A percentile compares a stretch with the other conserved stretches of the same genome.
phyloP scores from a whole-genome alignment of 73 alveolate genomes.

The Symbiodinium natans region DNA sequence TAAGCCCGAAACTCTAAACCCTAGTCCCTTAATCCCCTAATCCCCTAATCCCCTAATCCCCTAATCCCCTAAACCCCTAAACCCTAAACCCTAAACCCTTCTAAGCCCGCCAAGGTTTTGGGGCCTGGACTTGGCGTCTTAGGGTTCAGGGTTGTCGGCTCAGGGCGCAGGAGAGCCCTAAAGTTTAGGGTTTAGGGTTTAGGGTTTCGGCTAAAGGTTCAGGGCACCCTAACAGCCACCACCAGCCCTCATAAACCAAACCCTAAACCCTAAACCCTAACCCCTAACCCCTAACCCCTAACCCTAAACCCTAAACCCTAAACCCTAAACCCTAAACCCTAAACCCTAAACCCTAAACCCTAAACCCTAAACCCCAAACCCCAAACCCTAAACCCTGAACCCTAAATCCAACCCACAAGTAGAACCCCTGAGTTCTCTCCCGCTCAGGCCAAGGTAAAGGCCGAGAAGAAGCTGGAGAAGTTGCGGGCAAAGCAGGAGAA shows the following conservation, averaged over 20 bases:
- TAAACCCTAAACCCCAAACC: neutral
- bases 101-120: too few species aligned
- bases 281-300: too few species aligned
- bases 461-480: conserved; percentile 49
- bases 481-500: conserved; percentile 50
- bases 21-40: too few species aligned
- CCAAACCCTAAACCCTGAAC: neutral
- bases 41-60: too few species aligned
- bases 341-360: too few species aligned
- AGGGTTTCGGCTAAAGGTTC: neutral
- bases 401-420: neutral
- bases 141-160: neutral
- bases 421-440: neutral
- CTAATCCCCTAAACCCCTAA: too few species aligned
- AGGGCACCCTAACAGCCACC: neutral
- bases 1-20: too few species aligned
- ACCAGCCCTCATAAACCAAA: neutral
- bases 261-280: neutral
- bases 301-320: too few species aligned
- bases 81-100: too few species aligned
- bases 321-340: too few species aligned
- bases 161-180: too few species aligned
- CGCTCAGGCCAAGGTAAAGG: conserved; percentile 45
- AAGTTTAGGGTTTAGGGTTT: neutral
- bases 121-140: too few species aligned